Base-by-base conservation (phyloP, 305 asterid genomes). In the Petunia hybrid region DNA sequence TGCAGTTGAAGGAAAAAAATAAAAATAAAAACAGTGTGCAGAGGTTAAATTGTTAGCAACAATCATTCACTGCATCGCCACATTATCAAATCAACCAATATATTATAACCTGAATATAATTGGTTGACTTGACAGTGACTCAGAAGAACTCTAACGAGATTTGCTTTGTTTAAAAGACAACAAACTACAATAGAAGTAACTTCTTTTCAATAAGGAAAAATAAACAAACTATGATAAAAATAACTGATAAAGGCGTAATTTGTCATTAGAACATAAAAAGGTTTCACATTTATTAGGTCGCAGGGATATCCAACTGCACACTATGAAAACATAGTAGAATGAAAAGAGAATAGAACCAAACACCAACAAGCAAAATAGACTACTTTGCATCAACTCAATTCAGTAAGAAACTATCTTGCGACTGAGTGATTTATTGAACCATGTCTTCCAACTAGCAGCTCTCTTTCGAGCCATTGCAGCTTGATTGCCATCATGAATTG, bases 371-470 rank as follows among this genome's bases (percentile, higher is more conserved):
- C 46, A 73, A 8, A 8, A 73, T 51, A 73, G 64, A 53, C 55
- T 53, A 73, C 48, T 73, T 73, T 0, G 41, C 0, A 6, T 36
- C 63, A 12, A 73, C 14, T 64, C 42, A 73, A 64, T 63, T 93
- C 89, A 96, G 62, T 93, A 97, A 68, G 95, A 88, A 77, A 94
- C 86, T 61, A 96, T 87, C 90, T 93, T 96, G 1, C 80, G 85
- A 67, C 63, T 85, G 79, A 86, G 86, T 64, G 98, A 90, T 42
- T 89, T 93, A 13, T 92, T 85, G 83, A 96, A 91, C 99, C 97
- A 96, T 13, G 97, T 76, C 88, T 80, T 94, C 97, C 94, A 96
- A 77, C 91, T 89, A 10, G 94, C 90, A 9, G 89, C 35, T 53
- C 88, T 87, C 93, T 94, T 94, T 14, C 93, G 85, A n/a, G 92